phyloP scores from a whole-genome alignment of 148 eudicot species.

The Camellia sinensis region DNA sequence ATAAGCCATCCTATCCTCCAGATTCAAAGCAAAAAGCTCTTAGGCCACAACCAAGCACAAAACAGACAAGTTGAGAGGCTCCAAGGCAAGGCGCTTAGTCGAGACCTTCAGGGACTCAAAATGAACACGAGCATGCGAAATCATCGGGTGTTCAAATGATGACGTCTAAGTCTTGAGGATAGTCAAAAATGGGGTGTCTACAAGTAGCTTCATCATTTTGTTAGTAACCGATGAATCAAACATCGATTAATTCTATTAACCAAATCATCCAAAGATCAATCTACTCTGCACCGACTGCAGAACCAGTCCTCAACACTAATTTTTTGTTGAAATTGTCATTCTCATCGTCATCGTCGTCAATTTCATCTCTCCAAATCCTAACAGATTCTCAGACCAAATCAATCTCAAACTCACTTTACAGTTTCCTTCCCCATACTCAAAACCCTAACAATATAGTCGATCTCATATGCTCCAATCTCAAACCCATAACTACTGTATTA shows the following conservation, averaged over 20 bases:
- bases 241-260: neutral
- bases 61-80: too few relatives aligned
- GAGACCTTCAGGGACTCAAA: too few relatives aligned
- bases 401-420: slow-evolving; percentile 55
- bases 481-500: slow-evolving; percentile 49
- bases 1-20: too few relatives aligned
- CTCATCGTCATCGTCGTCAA: neutral
- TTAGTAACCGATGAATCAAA: neutral
- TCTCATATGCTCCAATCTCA: slow-evolving; percentile 34
- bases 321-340: neutral
- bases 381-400: slow-evolving; percentile 4
- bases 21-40: too few relatives aligned
- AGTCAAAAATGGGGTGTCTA: too few relatives aligned
- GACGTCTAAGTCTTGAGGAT: too few relatives aligned
- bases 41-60: too few relatives aligned
- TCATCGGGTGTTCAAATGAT: too few relatives aligned
- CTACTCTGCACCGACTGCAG: neutral
- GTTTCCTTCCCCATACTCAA: slow-evolving; percentile 53
- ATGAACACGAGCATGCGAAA: too few relatives aligned
- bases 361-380: neutral
- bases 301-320: neutral
- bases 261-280: neutral
- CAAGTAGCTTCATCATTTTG: too few relatives aligned
- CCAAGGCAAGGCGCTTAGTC: too few relatives aligned
- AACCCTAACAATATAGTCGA: slow-evolving; percentile 68